phyloP scores from a whole-genome alignment of 371 early-diverging fungal genomes.

The Dichotomocladium elegans region DNA sequence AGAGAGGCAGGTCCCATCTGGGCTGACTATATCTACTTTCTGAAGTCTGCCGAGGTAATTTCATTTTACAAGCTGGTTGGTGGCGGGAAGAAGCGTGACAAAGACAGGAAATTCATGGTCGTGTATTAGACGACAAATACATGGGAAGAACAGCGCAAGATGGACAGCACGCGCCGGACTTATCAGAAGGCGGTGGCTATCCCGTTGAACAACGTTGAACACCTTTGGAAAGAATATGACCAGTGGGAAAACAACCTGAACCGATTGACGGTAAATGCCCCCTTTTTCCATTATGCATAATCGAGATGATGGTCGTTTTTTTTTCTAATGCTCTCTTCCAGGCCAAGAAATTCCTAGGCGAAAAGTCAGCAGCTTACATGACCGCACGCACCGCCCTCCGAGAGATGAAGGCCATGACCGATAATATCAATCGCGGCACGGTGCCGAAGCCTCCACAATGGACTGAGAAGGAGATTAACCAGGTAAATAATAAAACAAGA shows the following conservation, averaged over 20 bases:
- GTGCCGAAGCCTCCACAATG: constrained; percentile 84
- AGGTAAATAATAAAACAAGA: no score
- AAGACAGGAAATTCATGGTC: not conserved
- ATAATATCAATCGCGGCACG: constrained; percentile 60
- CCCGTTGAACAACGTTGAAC: constrained; percentile 82
- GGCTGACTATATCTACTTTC: constrained; percentile 84
- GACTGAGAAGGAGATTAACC: constrained; percentile 67
- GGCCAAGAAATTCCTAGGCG: constrained; percentile 87
- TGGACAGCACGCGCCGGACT: constrained; percentile 81
- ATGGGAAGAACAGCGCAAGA: constrained; percentile 89
- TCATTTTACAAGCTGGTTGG: no score
- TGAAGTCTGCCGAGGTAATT: constrained; percentile 79
- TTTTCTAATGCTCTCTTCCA: constrained; percentile 3
- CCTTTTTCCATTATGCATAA: not conserved
- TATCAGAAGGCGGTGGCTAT: constrained; percentile 86
- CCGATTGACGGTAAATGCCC: constrained; percentile 63
- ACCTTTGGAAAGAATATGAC: constrained; percentile 95
- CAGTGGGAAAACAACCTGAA: constrained; percentile 87
- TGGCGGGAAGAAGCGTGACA: no score
- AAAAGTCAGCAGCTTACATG: constrained; percentile 86
- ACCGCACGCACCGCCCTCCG: constrained; percentile 84
- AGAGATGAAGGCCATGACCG: constrained; percentile 74
- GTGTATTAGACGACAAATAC: constrained; percentile 57
- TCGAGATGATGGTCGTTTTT: no score
- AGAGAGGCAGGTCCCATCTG: constrained; percentile 87